These are phyloP conservation scores for Fusarium algeriense DNA, from an alignment of 2,329 filamentous ascomycete species.

Conservation along the genomic window DNA sequence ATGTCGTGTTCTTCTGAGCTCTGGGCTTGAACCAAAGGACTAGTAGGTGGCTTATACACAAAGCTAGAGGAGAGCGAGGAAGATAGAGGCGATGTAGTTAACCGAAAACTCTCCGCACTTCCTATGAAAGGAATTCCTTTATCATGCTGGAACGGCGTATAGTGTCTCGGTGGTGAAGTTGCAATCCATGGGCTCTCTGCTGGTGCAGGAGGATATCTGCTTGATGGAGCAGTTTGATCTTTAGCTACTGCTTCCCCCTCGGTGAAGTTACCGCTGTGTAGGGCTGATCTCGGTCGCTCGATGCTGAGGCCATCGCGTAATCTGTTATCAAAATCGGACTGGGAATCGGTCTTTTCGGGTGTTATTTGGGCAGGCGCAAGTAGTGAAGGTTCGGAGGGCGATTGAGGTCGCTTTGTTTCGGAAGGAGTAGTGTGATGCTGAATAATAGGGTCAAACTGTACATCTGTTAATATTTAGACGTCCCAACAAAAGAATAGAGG, in stretches of 20 bases:
- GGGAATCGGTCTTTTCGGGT: slow-evolving; percentile 48
- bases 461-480: slow-evolving; percentile 21
- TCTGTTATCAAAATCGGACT: slow-evolving; percentile 53
- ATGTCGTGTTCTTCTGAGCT: slow-evolving; percentile 81
- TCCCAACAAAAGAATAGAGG: neutral
- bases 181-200: slow-evolving; percentile 60
- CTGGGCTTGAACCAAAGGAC: slow-evolving; percentile 88
- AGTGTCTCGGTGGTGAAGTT: slow-evolving; percentile 68
- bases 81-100: slow-evolving; percentile 71
- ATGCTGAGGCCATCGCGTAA: slow-evolving; percentile 73
- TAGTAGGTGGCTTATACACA: slow-evolving; percentile 88
- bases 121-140: slow-evolving; percentile 49
- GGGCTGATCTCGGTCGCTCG: slow-evolving; percentile 82
- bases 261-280: slow-evolving; percentile 77
- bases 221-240: slow-evolving; percentile 6
- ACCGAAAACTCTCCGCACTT: slow-evolving; percentile 54
- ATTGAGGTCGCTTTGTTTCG: slow-evolving; percentile 44
- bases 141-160: slow-evolving; percentile 60
- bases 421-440: slow-evolving; percentile 39
- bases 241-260: slow-evolving; percentile 48
- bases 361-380: slow-evolving; percentile 63
- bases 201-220: slow-evolving; percentile 34
- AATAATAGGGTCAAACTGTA: slow-evolving; percentile 56
- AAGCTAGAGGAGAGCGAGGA: slow-evolving; percentile 84
- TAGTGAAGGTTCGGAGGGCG: slow-evolving; percentile 56